These are phyloP conservation scores for Linum lewisii DNA, from an alignment of 345 rosid genomes.

Conservation along the genomic window DNA sequence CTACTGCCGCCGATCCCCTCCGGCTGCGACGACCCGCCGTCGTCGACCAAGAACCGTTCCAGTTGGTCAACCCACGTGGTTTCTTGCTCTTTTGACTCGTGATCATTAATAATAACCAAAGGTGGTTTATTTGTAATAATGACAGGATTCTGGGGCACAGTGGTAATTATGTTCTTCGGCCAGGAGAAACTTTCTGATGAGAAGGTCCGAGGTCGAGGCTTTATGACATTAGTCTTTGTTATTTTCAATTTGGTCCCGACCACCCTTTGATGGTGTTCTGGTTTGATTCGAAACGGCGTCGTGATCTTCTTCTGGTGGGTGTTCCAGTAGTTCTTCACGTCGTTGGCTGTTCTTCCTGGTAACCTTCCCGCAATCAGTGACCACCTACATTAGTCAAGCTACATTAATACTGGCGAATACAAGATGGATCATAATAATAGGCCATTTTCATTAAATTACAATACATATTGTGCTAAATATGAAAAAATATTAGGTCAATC, in stretches of 20 bases:
- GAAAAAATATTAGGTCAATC: too few species aligned
- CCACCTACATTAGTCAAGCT: conserved; percentile 18
- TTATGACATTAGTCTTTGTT: conserved; percentile 10
- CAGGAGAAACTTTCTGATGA: conserved; percentile 7
- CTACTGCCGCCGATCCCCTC: too few species aligned
- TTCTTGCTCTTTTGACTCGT: too few species aligned
- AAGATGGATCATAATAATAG: too few species aligned
- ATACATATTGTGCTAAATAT: too few species aligned
- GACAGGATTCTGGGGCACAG: not conserved
- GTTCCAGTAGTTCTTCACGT: conserved; percentile 31
- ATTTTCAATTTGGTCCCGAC: not conserved
- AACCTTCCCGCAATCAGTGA: conserved; percentile 39
- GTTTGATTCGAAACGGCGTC: not conserved
- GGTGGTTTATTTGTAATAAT: not conserved
- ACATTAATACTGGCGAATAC: too few species aligned
- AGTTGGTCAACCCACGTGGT: too few species aligned
- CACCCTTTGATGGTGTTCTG: not conserved
- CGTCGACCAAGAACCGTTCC: too few species aligned
- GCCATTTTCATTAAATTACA: too few species aligned
- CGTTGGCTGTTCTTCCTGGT: conserved; percentile 41
- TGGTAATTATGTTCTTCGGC: not conserved
- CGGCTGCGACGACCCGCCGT: too few species aligned
- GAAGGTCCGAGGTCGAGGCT: conserved; percentile 21
- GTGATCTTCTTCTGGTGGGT: conserved; percentile 1
- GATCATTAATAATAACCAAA: too few species aligned